Conservation (phyloP, 768 basidiomycete genomes). For the Cyathus striatus region DNA sequence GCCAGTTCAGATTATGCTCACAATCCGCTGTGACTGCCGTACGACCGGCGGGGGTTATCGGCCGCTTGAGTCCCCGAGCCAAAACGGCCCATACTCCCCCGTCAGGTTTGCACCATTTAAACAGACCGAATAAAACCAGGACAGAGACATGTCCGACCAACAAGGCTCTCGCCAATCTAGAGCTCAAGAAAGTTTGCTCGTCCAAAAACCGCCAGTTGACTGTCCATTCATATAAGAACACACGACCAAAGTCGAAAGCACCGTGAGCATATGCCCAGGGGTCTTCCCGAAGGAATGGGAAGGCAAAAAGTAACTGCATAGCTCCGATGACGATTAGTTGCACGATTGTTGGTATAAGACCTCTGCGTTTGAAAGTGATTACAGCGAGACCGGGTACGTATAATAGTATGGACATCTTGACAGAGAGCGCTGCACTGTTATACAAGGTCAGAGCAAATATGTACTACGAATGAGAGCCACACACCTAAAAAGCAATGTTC, state of each 20-base stretch:
- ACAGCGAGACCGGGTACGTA: slow-evolving; percentile 88
- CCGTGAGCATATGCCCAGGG: slow-evolving; percentile 60
- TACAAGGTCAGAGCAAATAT: background rate
- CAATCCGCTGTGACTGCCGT: slow-evolving; percentile 55
- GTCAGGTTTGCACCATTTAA: slow-evolving; percentile 71
- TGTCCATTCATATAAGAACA: slow-evolving; percentile 95
- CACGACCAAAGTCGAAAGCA: slow-evolving; percentile 84
- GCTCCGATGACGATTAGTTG: slow-evolving; percentile 43
- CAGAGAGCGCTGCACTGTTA: slow-evolving; percentile 70
- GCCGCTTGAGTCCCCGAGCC: slow-evolving; percentile 43
- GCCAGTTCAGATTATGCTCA: slow-evolving; percentile 26
- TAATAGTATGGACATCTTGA: slow-evolving; percentile 93
- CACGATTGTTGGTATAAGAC: slow-evolving; percentile 45
- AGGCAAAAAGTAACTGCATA: slow-evolving; percentile 58
- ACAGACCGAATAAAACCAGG: slow-evolving; percentile 61
- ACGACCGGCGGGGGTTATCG: slow-evolving; percentile 42
- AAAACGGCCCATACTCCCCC: slow-evolving; percentile 63
- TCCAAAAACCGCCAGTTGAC: slow-evolving; percentile 93
- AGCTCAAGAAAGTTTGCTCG: slow-evolving; percentile 71
- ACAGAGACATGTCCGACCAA: slow-evolving; percentile 59
- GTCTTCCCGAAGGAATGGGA: slow-evolving; percentile 63
- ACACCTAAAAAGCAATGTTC: slow-evolving; percentile 71
- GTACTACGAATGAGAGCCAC: slow-evolving; percentile 14
- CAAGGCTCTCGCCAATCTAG: slow-evolving; percentile 53
- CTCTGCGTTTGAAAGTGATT: slow-evolving; percentile 70